Base-by-base conservation (phyloP, 805 yeast genomes). In the Kodamaea neixiangensis region DNA sequence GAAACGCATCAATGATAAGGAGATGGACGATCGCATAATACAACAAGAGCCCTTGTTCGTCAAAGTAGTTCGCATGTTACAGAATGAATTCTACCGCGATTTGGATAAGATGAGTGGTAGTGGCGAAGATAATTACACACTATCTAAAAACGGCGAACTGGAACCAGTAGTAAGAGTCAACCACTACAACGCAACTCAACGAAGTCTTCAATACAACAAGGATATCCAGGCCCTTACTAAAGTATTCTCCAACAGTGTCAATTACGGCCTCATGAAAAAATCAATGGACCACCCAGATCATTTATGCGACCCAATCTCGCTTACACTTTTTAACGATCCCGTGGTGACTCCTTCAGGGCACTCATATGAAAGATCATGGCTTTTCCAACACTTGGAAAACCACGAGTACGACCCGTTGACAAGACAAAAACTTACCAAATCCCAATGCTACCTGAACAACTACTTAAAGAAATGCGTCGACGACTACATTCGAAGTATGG, bases 321-420 rank as follows among this genome's bases (percentile, higher is more conserved):
- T 73, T 58, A 63, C 65, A 38, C 44, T 74, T 29, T 72, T 73
- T 52, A 55, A 54, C 40, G 78, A 76, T 34, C 80, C 80, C 0
- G 80, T 76, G 5, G 61, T 76, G n/a, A 66, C 75, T 5, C 75
- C 75, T 7, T 64, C 75, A 13, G 80, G 80, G 3, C 69, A 69
- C 19, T 63, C 78, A 0, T 76, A 70, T 50, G 80, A 76, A 52
- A 64, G 68, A 45, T 53, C 75, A 2, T 65, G 69, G 63, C 56
- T 71, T 37, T 52, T 71, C 37, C 66, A 68, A 50, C 75, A 74
- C 59, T 56, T 76, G 49, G 51, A 49, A 5, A 63, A 61, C 48
- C 64, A 58, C 39, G 69, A 62, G 13, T 64, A 59, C 31, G 80
- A 76, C 55, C 80, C 80, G 9, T 58, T 76, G 38, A 69, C 78